A percentile compares a stretch with the other conserved stretches of the same genome.
Conservation (phyloP, 352 stramenopile species). For the Nothophytophthora sp. region DNA sequence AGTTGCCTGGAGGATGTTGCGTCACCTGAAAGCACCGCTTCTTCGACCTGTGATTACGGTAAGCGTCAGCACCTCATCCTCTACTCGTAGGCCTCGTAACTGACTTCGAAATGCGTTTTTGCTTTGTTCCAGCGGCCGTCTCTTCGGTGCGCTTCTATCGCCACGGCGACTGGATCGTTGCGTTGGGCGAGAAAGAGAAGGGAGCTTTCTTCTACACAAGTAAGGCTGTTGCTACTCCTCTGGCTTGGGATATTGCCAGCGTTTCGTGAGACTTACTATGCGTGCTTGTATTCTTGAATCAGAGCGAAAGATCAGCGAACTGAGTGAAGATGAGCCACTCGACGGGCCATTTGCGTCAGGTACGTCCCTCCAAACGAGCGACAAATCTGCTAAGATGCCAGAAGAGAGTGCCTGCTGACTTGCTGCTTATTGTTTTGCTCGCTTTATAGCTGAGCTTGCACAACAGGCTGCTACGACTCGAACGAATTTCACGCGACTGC, state of each 20-base stretch:
- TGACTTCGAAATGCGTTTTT: not conserved
- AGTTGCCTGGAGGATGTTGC: slow-evolving; percentile 43
- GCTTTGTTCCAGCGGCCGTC: slow-evolving; percentile 20
- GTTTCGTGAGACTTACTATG: no score
- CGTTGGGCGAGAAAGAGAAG: slow-evolving; percentile 43
- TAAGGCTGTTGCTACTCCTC: slow-evolving; percentile 23
- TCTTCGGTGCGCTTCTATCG: slow-evolving; percentile 38
- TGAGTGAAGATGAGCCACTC: slow-evolving; percentile 65
- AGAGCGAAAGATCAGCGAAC: slow-evolving; percentile 54
- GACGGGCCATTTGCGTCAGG: slow-evolving; percentile 61
- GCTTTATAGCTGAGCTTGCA: slow-evolving; percentile 35
- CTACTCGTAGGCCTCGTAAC: no score
- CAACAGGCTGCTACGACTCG: slow-evolving; percentile 43
- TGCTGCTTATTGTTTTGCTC: not conserved
- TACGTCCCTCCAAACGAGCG: no score
- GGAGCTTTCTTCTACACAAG: slow-evolving; percentile 65
- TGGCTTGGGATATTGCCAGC: no score
- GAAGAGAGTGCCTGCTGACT: no score
- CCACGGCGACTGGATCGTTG: slow-evolving; percentile 39
- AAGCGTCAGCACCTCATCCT: no score
- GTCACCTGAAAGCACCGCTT: slow-evolving; percentile 19
- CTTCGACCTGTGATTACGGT: slow-evolving; percentile 31
- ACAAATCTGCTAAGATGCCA: no score
- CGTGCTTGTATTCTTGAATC: not conserved
- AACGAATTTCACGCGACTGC: slow-evolving; percentile 73